Evolutionary conservation across 371 early-diverging fungal species (phyloP).

Genomic region (Dichotomocladium elegans): DNA sequence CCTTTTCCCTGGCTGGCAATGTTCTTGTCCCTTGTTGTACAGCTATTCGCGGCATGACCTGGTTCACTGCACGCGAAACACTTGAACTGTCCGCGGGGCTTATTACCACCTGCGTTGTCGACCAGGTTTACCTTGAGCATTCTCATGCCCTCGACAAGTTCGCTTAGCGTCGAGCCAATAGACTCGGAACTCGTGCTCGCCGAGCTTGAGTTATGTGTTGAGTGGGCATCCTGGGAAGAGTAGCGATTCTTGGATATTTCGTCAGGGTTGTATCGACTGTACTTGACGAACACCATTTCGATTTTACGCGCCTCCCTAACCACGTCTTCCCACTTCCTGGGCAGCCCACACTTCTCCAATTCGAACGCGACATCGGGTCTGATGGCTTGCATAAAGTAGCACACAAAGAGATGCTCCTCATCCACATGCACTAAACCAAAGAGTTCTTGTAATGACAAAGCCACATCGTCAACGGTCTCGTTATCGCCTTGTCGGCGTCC

Average conservation of each 20-base stretch:
- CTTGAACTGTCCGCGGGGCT: background rate
- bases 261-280: too few species aligned
- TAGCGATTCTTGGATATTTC: background rate
- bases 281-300: background rate
- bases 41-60: background rate
- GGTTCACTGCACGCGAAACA: background rate
- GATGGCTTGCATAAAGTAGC: background rate
- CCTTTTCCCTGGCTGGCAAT: background rate
- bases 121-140: conserved; percentile 2
- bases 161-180: background rate
- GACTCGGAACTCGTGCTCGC: background rate
- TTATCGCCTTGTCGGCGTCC: background rate
- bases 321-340: background rate
- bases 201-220: background rate
- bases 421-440: background rate
- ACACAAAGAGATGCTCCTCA: background rate
- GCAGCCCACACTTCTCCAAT: background rate
- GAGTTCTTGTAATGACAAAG: background rate
- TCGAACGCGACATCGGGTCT: background rate
- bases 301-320: background rate
- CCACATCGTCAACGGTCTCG: conserved; percentile 1
- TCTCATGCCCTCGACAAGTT: background rate
- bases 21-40: background rate
- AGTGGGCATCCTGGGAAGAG: background rate
- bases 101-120: background rate